Base-by-base conservation (phyloP, 2,329 filamentous ascomycete species). In the Colletotrichum cordylinicola region DNA sequence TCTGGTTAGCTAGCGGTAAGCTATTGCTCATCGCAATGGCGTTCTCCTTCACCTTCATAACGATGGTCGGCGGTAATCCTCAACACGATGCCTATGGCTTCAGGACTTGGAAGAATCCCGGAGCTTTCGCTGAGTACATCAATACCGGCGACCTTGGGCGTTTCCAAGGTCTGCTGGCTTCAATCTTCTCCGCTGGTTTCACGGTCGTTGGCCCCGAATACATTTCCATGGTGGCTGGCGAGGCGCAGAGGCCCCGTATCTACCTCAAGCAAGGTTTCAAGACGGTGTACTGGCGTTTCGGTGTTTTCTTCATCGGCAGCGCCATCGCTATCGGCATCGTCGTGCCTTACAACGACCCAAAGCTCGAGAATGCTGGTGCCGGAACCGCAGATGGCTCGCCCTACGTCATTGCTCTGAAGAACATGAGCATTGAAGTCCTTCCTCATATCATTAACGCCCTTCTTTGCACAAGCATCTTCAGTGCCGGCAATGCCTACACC, bases 51-150 rank as follows among this genome's bases (percentile, higher is more conserved):
- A 96, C 94, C n/a, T 94, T 96, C 81, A 88, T 96, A 79, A 93
- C 92, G 65, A 95, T 96, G 93, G 87, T 95, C 9, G 94, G 94
- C 43, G 94, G 93, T 35, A 96, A 96, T 78, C 94, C 94, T 0
- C 82, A 91, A 8, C 86, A 91, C 64, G 93, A 94, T 79, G 87
- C 91, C 2, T 95, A 92, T 80, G 94, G 94, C 24, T 95, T 95
- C 82, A 88, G 93, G 21, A 92, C 93, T 81, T 94, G 93, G 93
- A 88, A 87, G 15, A 79, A 88, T 4, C 91, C 91, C 0, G 93
- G 93, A 7, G 85, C 92, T 2, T 94, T 94, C 65, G 89, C 89
- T 13, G 89, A 92, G 77, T 87, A 91, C 74, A 89, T 93, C 75
- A 89, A 91, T 55, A 86, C 86, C 0, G 93, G 93, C 5, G 81